Conservation (phyloP, 1,284 basidiomycete species). For the Ganoderma meredithae region DNA sequence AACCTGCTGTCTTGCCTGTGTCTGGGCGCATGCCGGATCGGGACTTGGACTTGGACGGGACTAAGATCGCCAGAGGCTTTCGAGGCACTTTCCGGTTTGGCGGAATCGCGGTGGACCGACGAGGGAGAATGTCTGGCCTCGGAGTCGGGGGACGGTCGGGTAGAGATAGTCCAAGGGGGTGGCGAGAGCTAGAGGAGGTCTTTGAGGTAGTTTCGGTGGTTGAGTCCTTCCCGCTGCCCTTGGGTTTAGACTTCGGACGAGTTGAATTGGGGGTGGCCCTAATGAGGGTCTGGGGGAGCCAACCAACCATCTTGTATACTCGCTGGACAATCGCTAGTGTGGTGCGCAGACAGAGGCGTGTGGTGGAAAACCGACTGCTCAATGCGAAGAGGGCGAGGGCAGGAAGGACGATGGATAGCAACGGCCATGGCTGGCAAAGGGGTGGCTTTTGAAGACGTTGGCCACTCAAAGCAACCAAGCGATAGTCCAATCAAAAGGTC, state of each 20-base stretch:
- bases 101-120: not conserved
- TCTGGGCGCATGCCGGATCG: not conserved
- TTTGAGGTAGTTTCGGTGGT: not conserved
- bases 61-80: not conserved
- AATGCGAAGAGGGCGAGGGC: not conserved
- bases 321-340: not conserved
- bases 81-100: not conserved
- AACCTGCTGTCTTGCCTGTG: not conserved
- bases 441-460: not conserved
- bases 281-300: not conserved
- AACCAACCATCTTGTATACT: slow-evolving; percentile 2
- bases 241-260: not conserved
- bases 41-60: not conserved
- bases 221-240: not conserved
- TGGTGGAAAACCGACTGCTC: not conserved
- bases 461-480: slow-evolving; percentile 3
- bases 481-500: not conserved
- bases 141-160: not conserved
- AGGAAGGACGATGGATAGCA: not conserved
- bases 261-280: not conserved
- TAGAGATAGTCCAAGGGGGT: not conserved
- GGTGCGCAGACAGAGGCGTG: not conserved
- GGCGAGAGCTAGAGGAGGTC: not conserved
- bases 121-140: not conserved
- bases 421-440: not conserved